phyloP scores from a whole-genome alignment of 2,329 filamentous ascomycete species.

The Myriosclerotinia curreyana region DNA sequence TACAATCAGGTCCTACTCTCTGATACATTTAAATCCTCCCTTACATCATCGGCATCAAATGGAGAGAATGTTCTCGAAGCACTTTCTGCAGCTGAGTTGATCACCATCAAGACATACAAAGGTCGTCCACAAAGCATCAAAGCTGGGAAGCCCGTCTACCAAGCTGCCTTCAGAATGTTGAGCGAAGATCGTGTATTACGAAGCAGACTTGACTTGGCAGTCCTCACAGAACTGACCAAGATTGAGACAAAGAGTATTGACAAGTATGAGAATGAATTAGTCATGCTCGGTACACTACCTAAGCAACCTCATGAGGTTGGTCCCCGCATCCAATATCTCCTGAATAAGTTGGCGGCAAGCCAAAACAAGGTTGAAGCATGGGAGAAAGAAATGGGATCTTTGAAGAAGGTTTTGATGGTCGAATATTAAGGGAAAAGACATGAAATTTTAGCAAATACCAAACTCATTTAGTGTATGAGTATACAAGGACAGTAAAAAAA shows the following conservation, averaged over 20 bases:
- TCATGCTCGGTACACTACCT: conserved; percentile 65
- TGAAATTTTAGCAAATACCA: conserved; percentile 25
- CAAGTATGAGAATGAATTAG: conserved; percentile 76
- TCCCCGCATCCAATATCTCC: conserved; percentile 66
- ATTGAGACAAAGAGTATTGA: conserved; percentile 72
- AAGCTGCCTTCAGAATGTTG: conserved; percentile 74
- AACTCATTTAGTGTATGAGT: conserved; percentile 23
- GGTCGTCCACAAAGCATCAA: conserved; percentile 76
- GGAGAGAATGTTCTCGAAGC: conserved; percentile 75
- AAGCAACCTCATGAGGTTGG: conserved; percentile 66
- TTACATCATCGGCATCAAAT: conserved; percentile 48
- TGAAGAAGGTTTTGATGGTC: conserved; percentile 68
- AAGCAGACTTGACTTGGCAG: conserved; percentile 68
- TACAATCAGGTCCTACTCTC: conserved; percentile 85
- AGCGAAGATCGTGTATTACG: conserved; percentile 68
- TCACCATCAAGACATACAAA: conserved; percentile 68
- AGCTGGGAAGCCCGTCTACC: conserved; percentile 82
- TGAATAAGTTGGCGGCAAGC: conserved; percentile 68
- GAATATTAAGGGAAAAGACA: conserved; percentile 40
- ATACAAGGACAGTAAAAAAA: not conserved
- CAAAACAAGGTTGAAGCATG: conserved; percentile 72
- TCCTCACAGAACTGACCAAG: conserved; percentile 66
- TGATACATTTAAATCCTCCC: conserved; percentile 65
- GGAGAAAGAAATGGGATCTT: conserved; percentile 65
- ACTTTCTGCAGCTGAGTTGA: conserved; percentile 81